Evolutionary conservation across 2,329 filamentous ascomycete species (phyloP).

Genomic region (Colletotrichum eremochloae): DNA sequence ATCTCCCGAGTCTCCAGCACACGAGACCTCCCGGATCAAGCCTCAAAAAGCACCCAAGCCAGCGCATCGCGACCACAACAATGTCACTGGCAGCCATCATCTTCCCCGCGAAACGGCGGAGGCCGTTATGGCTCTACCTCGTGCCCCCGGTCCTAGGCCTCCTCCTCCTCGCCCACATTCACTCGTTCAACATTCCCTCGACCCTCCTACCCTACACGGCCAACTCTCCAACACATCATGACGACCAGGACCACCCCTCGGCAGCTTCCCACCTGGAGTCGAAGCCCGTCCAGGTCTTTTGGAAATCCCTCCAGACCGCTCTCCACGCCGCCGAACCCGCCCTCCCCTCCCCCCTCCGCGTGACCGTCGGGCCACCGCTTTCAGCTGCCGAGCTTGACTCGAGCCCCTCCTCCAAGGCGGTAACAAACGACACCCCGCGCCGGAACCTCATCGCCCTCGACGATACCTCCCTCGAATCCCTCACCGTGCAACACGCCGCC

Average conservation of each 20-base stretch:
- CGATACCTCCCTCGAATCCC: constrained; percentile 12
- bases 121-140: constrained; percentile 24
- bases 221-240: too few relatives aligned
- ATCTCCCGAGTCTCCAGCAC: not conserved
- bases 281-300: constrained; percentile 26
- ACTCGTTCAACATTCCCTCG: constrained; percentile 3
- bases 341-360: not conserved
- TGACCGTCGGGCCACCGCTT: not conserved
- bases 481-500: constrained; percentile 28
- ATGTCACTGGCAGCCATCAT: not conserved
- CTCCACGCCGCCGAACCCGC: constrained; percentile 9
- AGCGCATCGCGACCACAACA: not conserved
- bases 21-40: not conserved
- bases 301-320: constrained; percentile 30
- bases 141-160: not conserved
- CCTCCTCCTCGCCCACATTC: not conserved
- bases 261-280: constrained; percentile 37
- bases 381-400: constrained; percentile 30
- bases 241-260: not conserved
- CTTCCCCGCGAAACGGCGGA: not conserved
- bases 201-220: constrained; percentile 1
- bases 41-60: not conserved
- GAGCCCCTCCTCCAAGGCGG: constrained; percentile 6
- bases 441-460: constrained; percentile 35
- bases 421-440: constrained; percentile 32